Evolutionary conservation across 257 asterid species (phyloP).

Genomic region (Rehmannia glutinosa): DNA sequence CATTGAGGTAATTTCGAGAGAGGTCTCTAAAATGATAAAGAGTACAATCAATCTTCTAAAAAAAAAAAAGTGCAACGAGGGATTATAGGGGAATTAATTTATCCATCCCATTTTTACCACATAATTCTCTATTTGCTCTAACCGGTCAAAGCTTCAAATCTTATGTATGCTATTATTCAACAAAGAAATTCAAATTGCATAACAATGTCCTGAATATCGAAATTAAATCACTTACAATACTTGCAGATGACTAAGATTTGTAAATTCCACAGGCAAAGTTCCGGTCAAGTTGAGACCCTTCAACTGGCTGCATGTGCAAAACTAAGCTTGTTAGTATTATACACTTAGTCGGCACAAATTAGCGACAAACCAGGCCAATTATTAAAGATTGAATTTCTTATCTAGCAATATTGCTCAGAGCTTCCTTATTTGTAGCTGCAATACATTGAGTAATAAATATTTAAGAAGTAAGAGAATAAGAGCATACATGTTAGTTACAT

Average conservation of each 20-base stretch:
- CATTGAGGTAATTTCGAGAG: slow-evolving; percentile 64
- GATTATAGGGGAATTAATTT: too few relatives aligned
- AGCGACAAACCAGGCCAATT: too few relatives aligned
- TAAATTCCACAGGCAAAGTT: slow-evolving; percentile 61
- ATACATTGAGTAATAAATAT: too few relatives aligned
- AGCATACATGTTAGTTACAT: slow-evolving; percentile 73
- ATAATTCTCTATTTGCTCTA: too few relatives aligned
- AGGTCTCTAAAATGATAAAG: slow-evolving; percentile 56
- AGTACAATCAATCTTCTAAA: slow-evolving; percentile 11
- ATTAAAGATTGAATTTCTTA: too few relatives aligned
- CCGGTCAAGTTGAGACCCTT: slow-evolving; percentile 68
- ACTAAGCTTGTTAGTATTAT: background rate
- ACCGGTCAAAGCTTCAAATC: too few relatives aligned
- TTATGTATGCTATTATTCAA: too few relatives aligned
- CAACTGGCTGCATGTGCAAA: slow-evolving; percentile 43
- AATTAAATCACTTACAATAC: slow-evolving; percentile 49
- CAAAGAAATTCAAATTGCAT: too few relatives aligned
- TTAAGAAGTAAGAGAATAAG: background rate
- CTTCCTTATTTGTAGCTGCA: too few relatives aligned
- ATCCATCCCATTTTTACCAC: too few relatives aligned
- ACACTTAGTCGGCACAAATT: too few relatives aligned
- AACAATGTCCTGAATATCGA: background rate
- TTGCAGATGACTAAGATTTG: slow-evolving; percentile 43
- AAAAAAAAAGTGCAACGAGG: background rate
- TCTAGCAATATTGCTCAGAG: too few relatives aligned